Evolutionary conservation across 2,329 filamentous ascomycete genomes (phyloP).

Genomic region (Colletotrichum filicis): DNA sequence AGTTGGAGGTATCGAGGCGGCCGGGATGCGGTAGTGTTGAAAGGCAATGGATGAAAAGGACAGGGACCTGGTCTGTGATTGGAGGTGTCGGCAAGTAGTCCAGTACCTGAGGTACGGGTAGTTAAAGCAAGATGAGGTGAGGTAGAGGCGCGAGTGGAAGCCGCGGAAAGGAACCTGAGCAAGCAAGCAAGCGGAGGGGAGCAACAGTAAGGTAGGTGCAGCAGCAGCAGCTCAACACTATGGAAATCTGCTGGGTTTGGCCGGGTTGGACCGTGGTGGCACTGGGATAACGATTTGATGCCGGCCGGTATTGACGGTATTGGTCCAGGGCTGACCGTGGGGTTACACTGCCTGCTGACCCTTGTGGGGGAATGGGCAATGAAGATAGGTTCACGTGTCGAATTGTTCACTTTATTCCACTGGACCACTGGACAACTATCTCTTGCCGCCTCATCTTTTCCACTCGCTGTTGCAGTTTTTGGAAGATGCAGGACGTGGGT

Average conservation of each 20-base stretch:
- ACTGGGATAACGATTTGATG: background rate
- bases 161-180: conserved; percentile 7
- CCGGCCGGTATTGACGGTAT: conserved; percentile 1
- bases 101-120: too few relatives aligned
- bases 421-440: background rate
- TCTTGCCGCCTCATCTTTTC: background rate
- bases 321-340: conserved; percentile 11
- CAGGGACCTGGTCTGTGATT: conserved; percentile 30
- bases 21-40: conserved; percentile 11
- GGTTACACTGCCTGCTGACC: conserved; percentile 34
- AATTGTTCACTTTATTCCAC: conserved; percentile 4
- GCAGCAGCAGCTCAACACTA: conserved; percentile 24
- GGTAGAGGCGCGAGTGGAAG: conserved; percentile 16
- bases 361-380: conserved; percentile 28
- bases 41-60: conserved; percentile 25
- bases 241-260: conserved; percentile 30
- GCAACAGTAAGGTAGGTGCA: conserved; percentile 1
- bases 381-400: conserved; percentile 31
- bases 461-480: background rate
- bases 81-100: conserved; percentile 16
- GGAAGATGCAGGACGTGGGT: background rate
- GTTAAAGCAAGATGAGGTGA: background rate
- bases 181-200: background rate
- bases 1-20: conserved; percentile 27
- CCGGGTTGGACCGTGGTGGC: conserved; percentile 19